Evolutionary conservation across 495 filamentous ascomycete genomes (phyloP).

Genomic region (Daldinia decipiens): DNA sequence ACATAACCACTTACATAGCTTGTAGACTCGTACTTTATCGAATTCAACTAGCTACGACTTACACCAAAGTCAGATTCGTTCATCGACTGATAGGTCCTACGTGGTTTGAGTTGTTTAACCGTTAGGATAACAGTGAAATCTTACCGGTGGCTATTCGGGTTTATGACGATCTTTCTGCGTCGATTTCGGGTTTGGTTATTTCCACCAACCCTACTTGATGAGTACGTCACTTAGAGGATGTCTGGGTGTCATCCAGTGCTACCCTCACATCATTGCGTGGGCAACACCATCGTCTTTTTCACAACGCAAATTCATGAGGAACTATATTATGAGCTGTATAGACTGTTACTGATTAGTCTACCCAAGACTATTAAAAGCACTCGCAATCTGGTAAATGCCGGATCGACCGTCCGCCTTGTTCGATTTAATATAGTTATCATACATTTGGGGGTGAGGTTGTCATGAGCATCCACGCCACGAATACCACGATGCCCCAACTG

Average conservation of each 20-base stretch:
- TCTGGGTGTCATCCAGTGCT: conserved; percentile 38
- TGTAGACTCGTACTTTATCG: conserved; percentile 1
- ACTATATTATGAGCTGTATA: neutral
- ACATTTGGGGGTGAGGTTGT: neutral
- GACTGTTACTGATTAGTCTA: neutral
- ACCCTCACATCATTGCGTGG: conserved; percentile 37
- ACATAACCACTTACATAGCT: neutral
- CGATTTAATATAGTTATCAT: conserved; percentile 10
- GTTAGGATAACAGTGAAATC: conserved; percentile 27
- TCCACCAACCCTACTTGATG: conserved; percentile 37
- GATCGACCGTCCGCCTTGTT: conserved; percentile 12
- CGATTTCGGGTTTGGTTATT: conserved; percentile 38
- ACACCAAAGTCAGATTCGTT: conserved; percentile 7
- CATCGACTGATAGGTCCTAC: conserved; percentile 1
- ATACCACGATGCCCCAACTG: conserved; percentile 11
- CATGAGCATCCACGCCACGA: conserved; percentile 3
- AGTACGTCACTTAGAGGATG: conserved; percentile 38
- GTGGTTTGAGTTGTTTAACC: conserved; percentile 33
- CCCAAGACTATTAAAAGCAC: neutral
- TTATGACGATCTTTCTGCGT: conserved; percentile 40
- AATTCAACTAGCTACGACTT: conserved; percentile 5
- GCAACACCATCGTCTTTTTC: conserved; percentile 15
- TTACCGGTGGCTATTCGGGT: conserved; percentile 45
- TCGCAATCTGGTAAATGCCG: conserved; percentile 5
- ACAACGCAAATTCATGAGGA: neutral